Evolutionary conservation across 2,329 filamentous ascomycete genomes (phyloP), one percentile per base, ranked within the genome.

Genomic region (Pestalotiopsis sp.): DNA sequence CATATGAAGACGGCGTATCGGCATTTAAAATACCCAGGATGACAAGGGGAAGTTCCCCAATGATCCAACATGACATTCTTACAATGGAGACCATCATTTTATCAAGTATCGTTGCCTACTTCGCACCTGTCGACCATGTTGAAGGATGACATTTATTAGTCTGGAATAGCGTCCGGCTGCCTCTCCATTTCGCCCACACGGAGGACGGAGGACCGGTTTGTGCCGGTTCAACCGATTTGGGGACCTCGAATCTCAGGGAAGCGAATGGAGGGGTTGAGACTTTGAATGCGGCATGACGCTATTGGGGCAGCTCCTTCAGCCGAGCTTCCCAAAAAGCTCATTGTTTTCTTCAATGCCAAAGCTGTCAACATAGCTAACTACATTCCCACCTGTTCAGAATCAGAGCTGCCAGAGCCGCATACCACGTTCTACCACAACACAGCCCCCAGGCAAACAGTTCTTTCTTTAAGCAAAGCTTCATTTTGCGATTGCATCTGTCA

Each of bases 11-110:
- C 39, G 63, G 45, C 63, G 63, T 66, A 38, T 57, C 49, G 63
- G 63, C 63, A 49, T 23, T 45, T 45, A 66, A 66, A 66, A 66
- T 66, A 66, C 63, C 63, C 63, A 45, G 63, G 63, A 56, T 52
- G 17, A 52, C 45, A 20, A 52, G 7, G 45, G 45, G n/a, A 52
- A 52, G n/a, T 31, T 38, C 13, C 20, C 31, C 36, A 13, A 7
- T 52, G 14, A 52, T 52, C 45, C 45, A 9, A 23, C 45, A n/a
- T 52, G 45, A 52, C 17, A 52, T n/a, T 52, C 31, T 36, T n/a
- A 52, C 20, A 52, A 52, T n/a, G 45, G 17, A 52, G 45, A 52
- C 45, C 17, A 52, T 20, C 45, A 52, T 52, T 20, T 52, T 52
- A 36, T 36, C 31, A 36, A 36, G 31, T 9, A 36, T 9, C 6